Evolutionary conservation across 257 asterid species (phyloP), one percentile per base, ranked within the genome.

Genomic region (Marsdenia floribunda): DNA sequence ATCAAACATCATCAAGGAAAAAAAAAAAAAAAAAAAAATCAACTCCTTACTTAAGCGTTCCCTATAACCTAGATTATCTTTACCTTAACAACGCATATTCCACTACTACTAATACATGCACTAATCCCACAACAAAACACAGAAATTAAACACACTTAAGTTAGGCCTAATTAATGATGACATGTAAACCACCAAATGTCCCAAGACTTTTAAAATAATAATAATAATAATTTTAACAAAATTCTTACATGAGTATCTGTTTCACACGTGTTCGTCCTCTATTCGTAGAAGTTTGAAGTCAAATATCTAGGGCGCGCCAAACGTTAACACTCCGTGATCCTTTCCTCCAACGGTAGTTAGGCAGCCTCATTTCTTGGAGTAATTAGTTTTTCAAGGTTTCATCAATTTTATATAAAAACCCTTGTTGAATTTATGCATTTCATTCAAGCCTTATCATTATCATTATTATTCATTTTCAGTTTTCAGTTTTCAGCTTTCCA

Each of bases 281-380:
- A 82, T 83, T 87, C 13, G 71, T 65, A 37, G 19, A 54, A 50
- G 70, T 52, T 81, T 66, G 71, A 73, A 72, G 91, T 89, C 92
- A 87, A 88, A 82, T 29, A 80, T 83, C 78, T 81, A 80, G 50
- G 91, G 90, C 93, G 33, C 33, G 89, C 90, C 91, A 84, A 82
- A 80, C 50, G 74, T 46, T 38, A 68, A 64, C 16, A 26, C 47
- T 70, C 59, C 77, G 42, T 68, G 83, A 44, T 74, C 73, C 54
- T 74, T 37, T 68, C 83, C 80, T 82, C 74, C 68, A 87, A 85
- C 88, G 86, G 81, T 86, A 81, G 93, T 92, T 92, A 90, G 97
- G 97, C 93, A 81, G 77, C 6, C 53, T 59, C 35, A 18, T 71
- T 33, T 29, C 33, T 29, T 29, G 33, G 1, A 29, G 33, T 29